These are phyloP conservation scores for Populus alba DNA, from an alignment of 345 rosid species.

Conservation along the genomic window DNA sequence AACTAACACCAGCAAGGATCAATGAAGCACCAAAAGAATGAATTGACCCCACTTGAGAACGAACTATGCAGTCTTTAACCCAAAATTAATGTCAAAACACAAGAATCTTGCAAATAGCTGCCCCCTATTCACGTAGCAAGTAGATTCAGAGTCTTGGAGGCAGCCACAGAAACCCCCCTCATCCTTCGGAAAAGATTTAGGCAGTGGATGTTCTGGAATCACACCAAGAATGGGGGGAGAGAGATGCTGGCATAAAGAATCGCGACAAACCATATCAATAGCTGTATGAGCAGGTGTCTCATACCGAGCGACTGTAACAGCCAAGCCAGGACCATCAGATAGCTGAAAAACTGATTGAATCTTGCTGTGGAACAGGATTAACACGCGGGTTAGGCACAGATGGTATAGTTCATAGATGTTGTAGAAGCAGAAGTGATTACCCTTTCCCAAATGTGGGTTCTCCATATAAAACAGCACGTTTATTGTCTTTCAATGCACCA, in stretches of 20 bases:
- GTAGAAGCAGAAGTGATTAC: slow-evolving; percentile 35
- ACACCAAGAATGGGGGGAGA: slow-evolving; percentile 38
- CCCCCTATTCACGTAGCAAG: slow-evolving; percentile 61
- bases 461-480: slow-evolving; percentile 78
- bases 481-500: slow-evolving; percentile 92
- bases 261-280: slow-evolving; percentile 66
- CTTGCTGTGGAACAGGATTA: slow-evolving; percentile 52
- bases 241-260: neutral
- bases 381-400: slow-evolving; percentile 8
- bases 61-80: neutral
- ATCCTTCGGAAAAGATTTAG: slow-evolving; percentile 71
- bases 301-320: slow-evolving; percentile 88
- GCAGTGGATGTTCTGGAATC: slow-evolving; percentile 86
- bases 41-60: neutral
- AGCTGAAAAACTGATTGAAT: slow-evolving; percentile 92
- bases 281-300: slow-evolving; percentile 91
- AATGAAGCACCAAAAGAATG: slow-evolving; percentile 12
- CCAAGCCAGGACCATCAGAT: slow-evolving; percentile 96
- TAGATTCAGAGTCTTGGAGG: slow-evolving; percentile 64
- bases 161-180: slow-evolving; percentile 75
- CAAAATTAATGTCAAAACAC: neutral
- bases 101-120: slow-evolving; percentile 46
- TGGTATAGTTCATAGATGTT: neutral
- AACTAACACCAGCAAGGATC: neutral
- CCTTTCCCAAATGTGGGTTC: slow-evolving; percentile 96